Percentiles rank a stretch among this genome's conserved stretches.
These are phyloP conservation scores for Bipolaris cookei DNA, from an alignment of 2,329 filamentous ascomycete genomes.

Conservation along the genomic window DNA sequence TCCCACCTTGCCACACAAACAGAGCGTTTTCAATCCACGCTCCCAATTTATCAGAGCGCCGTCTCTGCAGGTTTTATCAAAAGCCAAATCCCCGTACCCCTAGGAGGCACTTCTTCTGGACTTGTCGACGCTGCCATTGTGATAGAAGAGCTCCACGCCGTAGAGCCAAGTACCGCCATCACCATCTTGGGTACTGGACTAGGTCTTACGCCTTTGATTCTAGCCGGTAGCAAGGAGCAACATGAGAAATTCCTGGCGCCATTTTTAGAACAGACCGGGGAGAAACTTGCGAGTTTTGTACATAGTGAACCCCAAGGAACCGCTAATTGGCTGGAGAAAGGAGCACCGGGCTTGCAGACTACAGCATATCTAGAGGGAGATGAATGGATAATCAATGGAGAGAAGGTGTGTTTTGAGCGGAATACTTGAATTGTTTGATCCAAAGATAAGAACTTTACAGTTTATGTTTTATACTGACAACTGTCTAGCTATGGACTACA, in stretches of 20 bases:
- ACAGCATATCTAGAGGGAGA: slow-evolving; percentile 58
- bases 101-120: slow-evolving; percentile 56
- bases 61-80: slow-evolving; percentile 56
- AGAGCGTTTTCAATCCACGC: slow-evolving; percentile 57
- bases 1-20: slow-evolving; percentile 27
- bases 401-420: slow-evolving; percentile 51
- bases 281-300: slow-evolving; percentile 59
- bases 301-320: slow-evolving; percentile 61
- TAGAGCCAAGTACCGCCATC: slow-evolving; percentile 58
- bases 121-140: slow-evolving; percentile 59
- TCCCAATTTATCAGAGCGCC: slow-evolving; percentile 55
- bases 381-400: slow-evolving; percentile 60
- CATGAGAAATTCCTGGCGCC: slow-evolving; percentile 55
- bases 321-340: slow-evolving; percentile 61
- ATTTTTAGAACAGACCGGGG: slow-evolving; percentile 44
- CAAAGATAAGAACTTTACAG: no score
- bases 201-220: slow-evolving; percentile 59
- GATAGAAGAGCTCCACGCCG: slow-evolving; percentile 61
- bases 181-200: slow-evolving; percentile 61
- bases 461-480: neutral
- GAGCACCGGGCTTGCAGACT: slow-evolving; percentile 57
- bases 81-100: slow-evolving; percentile 53
- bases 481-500: slow-evolving; percentile 58
- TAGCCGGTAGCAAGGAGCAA: slow-evolving; percentile 53
- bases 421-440: neutral